Conservation (phyloP, 2,329 filamentous ascomycete genomes). For the Lachnellula arida region DNA sequence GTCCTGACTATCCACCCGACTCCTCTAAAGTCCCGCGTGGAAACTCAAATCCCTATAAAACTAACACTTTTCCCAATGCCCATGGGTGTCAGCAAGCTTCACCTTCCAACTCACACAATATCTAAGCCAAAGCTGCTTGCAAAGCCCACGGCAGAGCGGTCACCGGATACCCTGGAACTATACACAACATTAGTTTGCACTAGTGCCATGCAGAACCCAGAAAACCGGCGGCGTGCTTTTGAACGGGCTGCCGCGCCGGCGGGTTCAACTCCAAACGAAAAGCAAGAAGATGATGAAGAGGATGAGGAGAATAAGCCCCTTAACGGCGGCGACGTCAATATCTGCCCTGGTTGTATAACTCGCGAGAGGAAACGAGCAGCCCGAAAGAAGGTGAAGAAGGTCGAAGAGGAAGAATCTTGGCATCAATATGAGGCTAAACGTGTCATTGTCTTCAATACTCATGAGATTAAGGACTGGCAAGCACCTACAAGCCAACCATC, state of each 20-base stretch:
- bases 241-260: constrained; percentile 37
- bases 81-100: constrained; percentile 69
- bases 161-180: constrained; percentile 72
- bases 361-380: constrained; percentile 87
- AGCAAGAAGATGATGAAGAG: constrained; percentile 32
- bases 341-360: constrained; percentile 86
- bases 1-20: constrained; percentile 59
- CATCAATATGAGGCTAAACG: constrained; percentile 72
- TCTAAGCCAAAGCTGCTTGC: constrained; percentile 89
- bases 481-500: constrained; percentile 50
- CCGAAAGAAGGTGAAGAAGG: constrained; percentile 88
- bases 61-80: constrained; percentile 75
- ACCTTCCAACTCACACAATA: constrained; percentile 84
- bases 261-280: constrained; percentile 11
- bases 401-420: constrained; percentile 88
- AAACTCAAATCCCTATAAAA: constrained; percentile 91
- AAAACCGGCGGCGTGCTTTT: constrained; percentile 59
- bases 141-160: constrained; percentile 61
- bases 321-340: constrained; percentile 89
- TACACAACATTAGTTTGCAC: constrained; percentile 83
- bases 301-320: constrained; percentile 61
- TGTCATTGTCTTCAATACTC: constrained; percentile 87
- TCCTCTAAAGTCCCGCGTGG: constrained; percentile 81
- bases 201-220: constrained; percentile 77
- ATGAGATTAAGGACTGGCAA: constrained; percentile 81